Percentiles rank a stretch among this genome's conserved stretches.
phyloP scores from a whole-genome alignment of 306 rosid genomes.

The Dryas octopetala region DNA sequence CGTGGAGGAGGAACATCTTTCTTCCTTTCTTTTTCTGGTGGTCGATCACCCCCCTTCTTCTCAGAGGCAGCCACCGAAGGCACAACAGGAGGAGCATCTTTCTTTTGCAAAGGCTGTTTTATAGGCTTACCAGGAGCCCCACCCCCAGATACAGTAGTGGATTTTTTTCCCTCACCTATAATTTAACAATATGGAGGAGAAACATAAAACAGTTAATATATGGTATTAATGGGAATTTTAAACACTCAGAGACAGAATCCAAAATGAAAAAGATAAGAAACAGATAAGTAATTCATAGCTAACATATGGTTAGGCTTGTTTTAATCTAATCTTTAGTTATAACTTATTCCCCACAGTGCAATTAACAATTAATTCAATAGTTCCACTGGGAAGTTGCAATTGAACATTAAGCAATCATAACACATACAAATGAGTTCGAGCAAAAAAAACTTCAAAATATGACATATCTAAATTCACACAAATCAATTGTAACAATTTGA shows the following conservation, averaged over 20 bases:
- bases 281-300: not conserved
- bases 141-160: conserved; percentile 41
- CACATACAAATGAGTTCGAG: not conserved
- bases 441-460: not conserved
- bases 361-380: not conserved
- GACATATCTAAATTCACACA: not conserved
- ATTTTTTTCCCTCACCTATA: conserved; percentile 46
- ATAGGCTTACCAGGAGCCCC: conserved; percentile 38
- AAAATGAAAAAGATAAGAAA: not conserved
- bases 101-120: conserved; percentile 60
- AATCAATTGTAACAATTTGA: not conserved
- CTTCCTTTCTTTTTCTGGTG: conserved; percentile 74
- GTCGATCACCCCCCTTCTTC: conserved; percentile 60
- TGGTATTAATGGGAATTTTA: not conserved
- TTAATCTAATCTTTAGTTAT: not conserved
- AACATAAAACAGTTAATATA: conserved; percentile 19
- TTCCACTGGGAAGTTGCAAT: not conserved
- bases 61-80: conserved; percentile 46
- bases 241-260: not conserved
- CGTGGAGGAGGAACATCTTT: conserved; percentile 81
- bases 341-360: not conserved
- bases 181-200: conserved; percentile 22
- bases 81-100: conserved; percentile 37
- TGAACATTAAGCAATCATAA: not conserved
- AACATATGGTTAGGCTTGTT: not conserved